Evolutionary conservation across 2,329 filamentous ascomycete species (phyloP), one percentile per base, ranked within the genome.

Genomic region (Aspergillus sp.): DNA sequence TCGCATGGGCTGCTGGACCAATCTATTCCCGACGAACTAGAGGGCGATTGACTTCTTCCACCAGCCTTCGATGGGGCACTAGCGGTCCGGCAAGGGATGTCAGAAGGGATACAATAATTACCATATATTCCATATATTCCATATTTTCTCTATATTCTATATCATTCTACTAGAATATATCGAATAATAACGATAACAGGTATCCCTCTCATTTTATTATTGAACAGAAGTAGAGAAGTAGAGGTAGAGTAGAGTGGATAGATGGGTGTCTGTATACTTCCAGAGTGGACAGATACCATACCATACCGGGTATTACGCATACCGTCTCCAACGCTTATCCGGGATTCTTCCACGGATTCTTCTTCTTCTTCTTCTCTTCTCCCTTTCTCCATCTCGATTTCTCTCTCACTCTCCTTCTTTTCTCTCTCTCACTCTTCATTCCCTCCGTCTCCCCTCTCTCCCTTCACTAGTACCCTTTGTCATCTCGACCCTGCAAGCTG

Each of bases 21-120:
- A 29, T 29, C 25, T 29, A 29, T 29, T 29, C 25, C 25, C 25
- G 25, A 29, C 25, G 25, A 29, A 29, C 25, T 29, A 29, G 25
- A 49, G 53, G 53, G 49, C 31, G 52, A 63, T 63, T 58, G 60
- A 60, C 57, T 63, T 63, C 60, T 63, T 63, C 60, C 54, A 63
- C 51, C 52, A 48, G 42, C 50, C 60, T 61, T 63, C 60, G 52
- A 63, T 60, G 58, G 55, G 54, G 54, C 58, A 59, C 57, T 57
- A 48, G 25, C 21, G 42, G 41, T 32, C 21, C 40, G 34, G 34
- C 41, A 44, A 42, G 14, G 20, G 44, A 34, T 48, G 42, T 53
- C 53, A 49, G 44, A 47, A 51, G 52, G 42, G n/a, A n/a, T n/a
- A n/a, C n/a, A n/a, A n/a, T n/a, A n/a, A n/a, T n/a, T n/a, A n/a